These are phyloP conservation scores for Colletotrichum truncatum DNA, from an alignment of 2,329 filamentous ascomycete species.

Conservation along the genomic window DNA sequence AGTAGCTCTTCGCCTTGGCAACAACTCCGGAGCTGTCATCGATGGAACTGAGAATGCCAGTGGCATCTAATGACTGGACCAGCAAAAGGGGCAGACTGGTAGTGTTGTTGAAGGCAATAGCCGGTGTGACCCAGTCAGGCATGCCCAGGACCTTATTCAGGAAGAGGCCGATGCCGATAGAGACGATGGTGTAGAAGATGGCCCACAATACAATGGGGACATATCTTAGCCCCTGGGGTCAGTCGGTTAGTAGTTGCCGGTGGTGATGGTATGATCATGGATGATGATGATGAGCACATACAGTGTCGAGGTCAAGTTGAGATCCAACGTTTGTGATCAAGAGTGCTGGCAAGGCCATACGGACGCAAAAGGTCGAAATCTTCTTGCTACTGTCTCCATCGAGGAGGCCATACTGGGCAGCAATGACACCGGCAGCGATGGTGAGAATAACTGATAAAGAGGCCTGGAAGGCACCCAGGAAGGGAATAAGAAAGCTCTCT, in stretches of 20 bases:
- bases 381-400: constrained; percentile 45
- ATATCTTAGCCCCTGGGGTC: constrained; percentile 40
- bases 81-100: constrained; percentile 56
- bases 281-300: constrained; percentile 2
- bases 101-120: constrained; percentile 59
- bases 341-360: constrained; percentile 56
- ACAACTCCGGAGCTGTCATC: constrained; percentile 56
- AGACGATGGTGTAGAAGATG: constrained; percentile 39
- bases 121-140: constrained; percentile 55
- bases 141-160: constrained; percentile 48
- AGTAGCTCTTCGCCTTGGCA: constrained; percentile 70
- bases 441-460: constrained; percentile 56
- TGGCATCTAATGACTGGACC: constrained; percentile 52
- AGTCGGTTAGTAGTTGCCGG: constrained; percentile 12
- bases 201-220: constrained; percentile 52
- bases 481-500: constrained; percentile 43
- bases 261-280: not conserved
- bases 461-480: constrained; percentile 56
- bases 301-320: constrained; percentile 47
- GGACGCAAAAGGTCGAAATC: constrained; percentile 56
- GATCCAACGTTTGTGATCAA: constrained; percentile 55
- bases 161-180: constrained; percentile 49
- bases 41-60: constrained; percentile 64
- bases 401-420: constrained; percentile 49
- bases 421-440: constrained; percentile 52